phyloP scores from a whole-genome alignment of 352 stramenopile species.

The Globisporangium barbulae region DNA sequence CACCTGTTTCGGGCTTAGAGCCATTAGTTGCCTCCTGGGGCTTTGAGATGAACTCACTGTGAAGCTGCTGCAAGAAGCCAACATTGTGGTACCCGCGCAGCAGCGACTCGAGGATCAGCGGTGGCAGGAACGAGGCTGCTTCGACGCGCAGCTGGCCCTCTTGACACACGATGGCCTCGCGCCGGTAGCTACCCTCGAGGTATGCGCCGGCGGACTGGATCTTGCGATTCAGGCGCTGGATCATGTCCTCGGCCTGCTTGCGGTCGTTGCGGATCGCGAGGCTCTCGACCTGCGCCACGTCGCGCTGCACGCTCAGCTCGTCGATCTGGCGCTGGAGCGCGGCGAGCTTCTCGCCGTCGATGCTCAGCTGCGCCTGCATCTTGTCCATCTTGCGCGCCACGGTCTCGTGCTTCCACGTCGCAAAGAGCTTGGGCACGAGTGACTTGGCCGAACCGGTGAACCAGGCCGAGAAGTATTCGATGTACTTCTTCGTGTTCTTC shows the following conservation, averaged over 20 bases:
- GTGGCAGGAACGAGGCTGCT: slow-evolving; percentile 53
- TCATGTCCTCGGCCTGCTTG: slow-evolving; percentile 52
- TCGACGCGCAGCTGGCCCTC: slow-evolving; percentile 67
- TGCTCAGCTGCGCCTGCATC: slow-evolving; percentile 33
- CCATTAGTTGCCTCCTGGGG: neutral
- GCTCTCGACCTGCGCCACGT: slow-evolving; percentile 48
- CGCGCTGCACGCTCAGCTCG: slow-evolving; percentile 42
- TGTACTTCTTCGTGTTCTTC: slow-evolving; percentile 74
- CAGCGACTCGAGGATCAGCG: slow-evolving; percentile 65
- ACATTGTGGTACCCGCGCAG: slow-evolving; percentile 57
- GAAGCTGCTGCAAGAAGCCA: slow-evolving; percentile 57
- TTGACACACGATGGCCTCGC: slow-evolving; percentile 51
- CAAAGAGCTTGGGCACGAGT: slow-evolving; percentile 50
- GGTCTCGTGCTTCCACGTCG: slow-evolving; percentile 44
- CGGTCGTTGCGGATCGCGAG: slow-evolving; percentile 55
- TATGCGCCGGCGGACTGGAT: slow-evolving; percentile 58
- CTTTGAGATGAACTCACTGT: slow-evolving; percentile 17
- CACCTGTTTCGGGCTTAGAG: no score
- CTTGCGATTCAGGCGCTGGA: slow-evolving; percentile 42
- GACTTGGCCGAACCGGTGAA: slow-evolving; percentile 53
- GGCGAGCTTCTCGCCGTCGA: slow-evolving; percentile 31
- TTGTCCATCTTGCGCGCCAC: slow-evolving; percentile 27
- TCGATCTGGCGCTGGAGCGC: slow-evolving; percentile 50
- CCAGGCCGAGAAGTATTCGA: slow-evolving; percentile 69
- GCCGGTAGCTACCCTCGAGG: slow-evolving; percentile 41